phyloP scores from a whole-genome alignment of 176 grass and related monocot species.

The Cenchrus fungigraminus region DNA sequence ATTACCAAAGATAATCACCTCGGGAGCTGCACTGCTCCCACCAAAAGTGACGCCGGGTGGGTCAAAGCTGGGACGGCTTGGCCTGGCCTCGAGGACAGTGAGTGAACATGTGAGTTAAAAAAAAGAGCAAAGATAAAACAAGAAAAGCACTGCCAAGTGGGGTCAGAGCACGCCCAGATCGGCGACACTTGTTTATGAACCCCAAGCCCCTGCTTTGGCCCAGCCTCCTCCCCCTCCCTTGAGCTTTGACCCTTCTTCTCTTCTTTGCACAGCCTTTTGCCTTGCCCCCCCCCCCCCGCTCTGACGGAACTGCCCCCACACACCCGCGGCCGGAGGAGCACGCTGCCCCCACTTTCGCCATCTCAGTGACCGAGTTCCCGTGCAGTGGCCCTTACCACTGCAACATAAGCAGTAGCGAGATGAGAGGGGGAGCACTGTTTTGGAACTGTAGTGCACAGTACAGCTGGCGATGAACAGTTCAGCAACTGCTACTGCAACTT shows the following conservation, averaged over 20 bases:
- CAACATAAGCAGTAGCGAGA: no score
- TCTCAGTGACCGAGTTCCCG: not conserved
- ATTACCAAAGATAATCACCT: not conserved
- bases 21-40: not conserved
- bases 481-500: no score
- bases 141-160: not conserved
- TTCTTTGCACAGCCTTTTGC: slow-evolving; percentile 55
- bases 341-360: slow-evolving; percentile 25
- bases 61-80: slow-evolving; percentile 9
- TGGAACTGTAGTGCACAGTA: no score
- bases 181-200: slow-evolving; percentile 31
- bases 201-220: slow-evolving; percentile 19
- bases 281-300: not conserved
- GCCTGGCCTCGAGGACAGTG: slow-evolving; percentile 17
- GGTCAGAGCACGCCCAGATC: not conserved
- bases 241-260: slow-evolving; percentile 61
- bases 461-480: no score
- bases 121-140: not conserved
- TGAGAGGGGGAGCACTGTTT: no score
- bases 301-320: slow-evolving; percentile 1
- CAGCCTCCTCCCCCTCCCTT: not conserved
- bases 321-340: slow-evolving; percentile 1
- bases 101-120: slow-evolving; percentile 28
- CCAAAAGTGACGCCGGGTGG: slow-evolving; percentile 15
- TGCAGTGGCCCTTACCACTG: no score